Evolutionary conservation across 1,284 basidiomycete genomes (phyloP), one percentile per base, ranked within the genome.

Genomic region (Apiotrichum brassicae): DNA sequence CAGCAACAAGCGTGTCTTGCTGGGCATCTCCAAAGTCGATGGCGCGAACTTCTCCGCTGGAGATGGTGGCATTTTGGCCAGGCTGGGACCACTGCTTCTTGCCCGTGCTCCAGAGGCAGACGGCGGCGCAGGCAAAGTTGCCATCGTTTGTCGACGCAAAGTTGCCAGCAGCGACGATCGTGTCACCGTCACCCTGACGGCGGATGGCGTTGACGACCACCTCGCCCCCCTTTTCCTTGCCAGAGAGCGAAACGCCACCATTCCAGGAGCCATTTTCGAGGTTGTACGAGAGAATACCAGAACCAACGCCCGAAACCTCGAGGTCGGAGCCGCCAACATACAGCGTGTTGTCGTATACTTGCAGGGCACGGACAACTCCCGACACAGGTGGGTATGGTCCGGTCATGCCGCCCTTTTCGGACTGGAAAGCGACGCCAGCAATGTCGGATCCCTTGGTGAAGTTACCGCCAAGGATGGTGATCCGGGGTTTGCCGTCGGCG

Each of bases 391-490:
- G 55, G 84, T 63, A 61, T 79, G 71, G 65, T 16, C 94, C 78
- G 1, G 81, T 77, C 28, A 77, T 73, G 6, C 74, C 75, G 1
- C 77, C 71, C 9, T 73, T 62, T 8, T 80, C 72, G 65, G 89
- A 78, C 68, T 94, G 95, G 41, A 92, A 75, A 0, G 82, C 89
- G 28, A 97, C 68, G 43, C 80, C 84, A 55, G 77, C 75, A 23
- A 67, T 57, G 23, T 58, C 45, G 23, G 63, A 70, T 9, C 72
- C 62, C 2, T 78, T 73, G 4, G 84, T 82, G 67, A 95, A 97
- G 72, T 94, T 92, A 42, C 93, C 93, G 33, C 91, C 93, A 43
- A 97, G 76, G 57, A 97, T 81, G 33, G 81, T 82, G 39, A 89
- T 73, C 3, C 53, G 51, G 0, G 65, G 56, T 54, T 86, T 78